Conservation (phyloP, 2,329 filamentous ascomycete genomes). For the Arthroderma sp. region DNA sequence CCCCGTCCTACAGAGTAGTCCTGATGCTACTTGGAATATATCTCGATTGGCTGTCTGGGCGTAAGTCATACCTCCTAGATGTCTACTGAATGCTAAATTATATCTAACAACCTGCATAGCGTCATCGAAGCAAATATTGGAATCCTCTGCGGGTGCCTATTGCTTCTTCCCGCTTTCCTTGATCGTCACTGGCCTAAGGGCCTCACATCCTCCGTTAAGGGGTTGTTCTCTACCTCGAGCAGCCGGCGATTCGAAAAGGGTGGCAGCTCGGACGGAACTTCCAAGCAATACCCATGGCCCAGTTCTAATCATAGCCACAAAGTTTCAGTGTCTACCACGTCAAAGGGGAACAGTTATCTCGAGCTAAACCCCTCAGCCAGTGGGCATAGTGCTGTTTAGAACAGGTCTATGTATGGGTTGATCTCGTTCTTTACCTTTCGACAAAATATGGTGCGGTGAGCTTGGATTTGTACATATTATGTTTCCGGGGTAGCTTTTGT, state of each 20-base stretch:
- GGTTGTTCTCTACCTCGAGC: not conserved
- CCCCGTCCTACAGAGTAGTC: not conserved
- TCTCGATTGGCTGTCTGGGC: not conserved
- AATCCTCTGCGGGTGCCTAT: not conserved
- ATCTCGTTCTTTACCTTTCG: not conserved
- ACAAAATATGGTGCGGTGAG: not conserved
- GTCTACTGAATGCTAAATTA: not conserved
- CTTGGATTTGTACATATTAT: not conserved
- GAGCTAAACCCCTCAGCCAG: not conserved
- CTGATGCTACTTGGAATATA: slow-evolving; percentile 4
- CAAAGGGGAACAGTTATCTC: not conserved
- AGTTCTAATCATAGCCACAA: not conserved
- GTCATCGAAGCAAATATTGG: slow-evolving; percentile 2
- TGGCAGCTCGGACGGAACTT: not conserved
- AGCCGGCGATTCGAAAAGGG: slow-evolving; percentile 1
- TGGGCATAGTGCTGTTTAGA: not conserved
- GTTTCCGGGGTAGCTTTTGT: not conserved
- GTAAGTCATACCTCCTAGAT: not conserved
- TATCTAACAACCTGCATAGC: not conserved
- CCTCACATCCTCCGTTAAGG: not conserved
- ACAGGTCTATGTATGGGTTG: not conserved
- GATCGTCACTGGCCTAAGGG: slow-evolving; percentile 1
- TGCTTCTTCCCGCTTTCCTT: slow-evolving; percentile 4
- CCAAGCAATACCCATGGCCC: not conserved
- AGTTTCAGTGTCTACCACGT: not conserved